A percentile compares a stretch with the other conserved stretches of the same genome.
Conservation (phyloP, 306 rosid genomes). For the Castanea crenata region DNA sequence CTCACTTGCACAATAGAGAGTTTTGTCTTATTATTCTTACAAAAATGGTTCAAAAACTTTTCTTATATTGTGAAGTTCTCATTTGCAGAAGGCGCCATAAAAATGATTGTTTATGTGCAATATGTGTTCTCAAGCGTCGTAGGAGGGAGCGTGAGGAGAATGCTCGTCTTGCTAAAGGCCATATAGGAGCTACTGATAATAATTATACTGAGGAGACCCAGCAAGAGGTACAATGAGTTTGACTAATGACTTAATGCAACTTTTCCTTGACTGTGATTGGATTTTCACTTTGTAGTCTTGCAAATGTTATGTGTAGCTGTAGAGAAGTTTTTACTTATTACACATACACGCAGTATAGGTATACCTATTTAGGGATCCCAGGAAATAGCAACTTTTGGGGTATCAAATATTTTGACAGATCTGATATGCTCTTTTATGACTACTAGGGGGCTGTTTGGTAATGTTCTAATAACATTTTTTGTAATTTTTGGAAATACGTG, state of each 20-base stretch:
- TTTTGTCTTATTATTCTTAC: not conserved
- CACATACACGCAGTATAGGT: not conserved
- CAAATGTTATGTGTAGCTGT: not conserved
- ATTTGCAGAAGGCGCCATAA: constrained; percentile 92
- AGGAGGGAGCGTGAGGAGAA: constrained; percentile 92
- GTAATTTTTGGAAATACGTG: no score
- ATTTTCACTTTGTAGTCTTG: not conserved
- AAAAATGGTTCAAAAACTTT: not conserved
- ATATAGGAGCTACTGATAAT: constrained; percentile 43
- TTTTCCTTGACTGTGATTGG: not conserved
- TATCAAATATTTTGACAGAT: not conserved
- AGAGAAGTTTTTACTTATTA: not conserved
- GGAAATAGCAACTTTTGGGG: not conserved
- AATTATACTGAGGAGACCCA: constrained; percentile 50
- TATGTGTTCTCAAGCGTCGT: constrained; percentile 88
- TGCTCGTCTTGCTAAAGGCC: constrained; percentile 63
- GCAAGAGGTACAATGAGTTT: constrained; percentile 56
- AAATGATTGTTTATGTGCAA: constrained; percentile 87
- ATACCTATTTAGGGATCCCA: constrained; percentile 1
- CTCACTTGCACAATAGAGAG: no score
- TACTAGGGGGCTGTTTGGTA: not conserved
- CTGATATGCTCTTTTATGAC: constrained; percentile 15
- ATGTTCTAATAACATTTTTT: no score
- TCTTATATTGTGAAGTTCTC: constrained; percentile 14
- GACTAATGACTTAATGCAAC: constrained; percentile 11